Base-by-base conservation (phyloP, 208 protist genomes). In the Trypanosoma caninum region DNA sequence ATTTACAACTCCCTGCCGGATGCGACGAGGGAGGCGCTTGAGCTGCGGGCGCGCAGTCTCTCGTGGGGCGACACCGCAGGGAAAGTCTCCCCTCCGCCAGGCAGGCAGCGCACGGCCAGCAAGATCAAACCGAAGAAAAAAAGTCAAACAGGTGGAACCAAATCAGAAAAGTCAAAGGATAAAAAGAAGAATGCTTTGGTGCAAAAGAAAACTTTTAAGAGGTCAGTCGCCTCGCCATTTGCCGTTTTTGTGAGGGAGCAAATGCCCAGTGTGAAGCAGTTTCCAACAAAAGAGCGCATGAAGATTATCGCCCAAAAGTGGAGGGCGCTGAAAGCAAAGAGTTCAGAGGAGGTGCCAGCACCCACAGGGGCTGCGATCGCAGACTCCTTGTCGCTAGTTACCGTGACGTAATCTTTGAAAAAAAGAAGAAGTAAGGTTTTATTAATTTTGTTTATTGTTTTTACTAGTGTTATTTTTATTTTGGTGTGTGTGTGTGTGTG, bases 1-100 rank as follows among this genome's bases (percentile, higher is more conserved):
- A 85, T 92, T 38, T 92, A 77, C 62, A 68, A 88, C 25, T 78
- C 69, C 10, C 69, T 92, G 3, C 85, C 85, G 0, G 74, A 80
- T n/a, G 72, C 67, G 6, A 81, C 79, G 22, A 73, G 52, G 42
- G 74, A 87, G 53, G 76, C 67, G 38, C 53, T 90, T 13, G 72
- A 77, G 41, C 13, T 44, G 10, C 47, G 61, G 8, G 61, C 61
- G 11, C 14, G 30, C 2, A 9, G 45, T 14, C 9, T 59, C 3
- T 59, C 61, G 11, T 58, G 69, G 45, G 35, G 47, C 33, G 38
- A 45, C 31, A 23, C 33, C 3, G 13, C 16, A n/a, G 16, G 8
- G 16, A 33, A 59, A 33, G 11, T 23, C 13, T 6, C 41, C 27
- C 11, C 13, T 3, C 14, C 25, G 25, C 2, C 4, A 51, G 18